Evolutionary conservation across 805 yeast species (phyloP), one percentile per base, ranked within the genome.

Genomic region (Teunomyces gatunensis): DNA sequence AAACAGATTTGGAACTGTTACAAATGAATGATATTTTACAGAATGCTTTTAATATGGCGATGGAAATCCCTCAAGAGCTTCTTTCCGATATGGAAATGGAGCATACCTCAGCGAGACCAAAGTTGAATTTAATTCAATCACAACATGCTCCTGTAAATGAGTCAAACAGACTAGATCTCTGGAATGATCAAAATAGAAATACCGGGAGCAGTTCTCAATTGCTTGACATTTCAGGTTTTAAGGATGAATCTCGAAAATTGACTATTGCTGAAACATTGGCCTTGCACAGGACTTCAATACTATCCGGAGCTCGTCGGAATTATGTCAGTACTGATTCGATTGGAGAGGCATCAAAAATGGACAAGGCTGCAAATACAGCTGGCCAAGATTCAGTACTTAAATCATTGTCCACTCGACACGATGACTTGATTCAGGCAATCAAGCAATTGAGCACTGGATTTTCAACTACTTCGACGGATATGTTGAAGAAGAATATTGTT

Each of bases 11-110:
- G 49, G 88, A 84, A 56, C 74, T 69, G 46, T 58, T 68, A 47
- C 79, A 75, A 48, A 76, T 86, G 81, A 83, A 80, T 56, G 85
- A 80, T 54, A 86, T 86, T 53, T 77, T 86, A 74, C 89, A 84
- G 53, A 84, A 84, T 65, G 94, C 92, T 1, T 76, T 86, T 68
- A 79, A 80, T 41, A 75, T 87, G 84, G 94, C 91, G 0, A 80
- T 82, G 74, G 85, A 80, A 50, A 80, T 83, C 50, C 85, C 85
- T 54, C 60, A 63, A 57, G 63, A 78, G 64, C 56, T 75, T 56
- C 58, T 73, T 66, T 65, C 63, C 3, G 68, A 65, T 40, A 51
- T 70, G 44, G 71, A 69, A 27, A 57, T 61, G 35, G 70, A 61
- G 4, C 63, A 61, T 10, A 52, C 43, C 4, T 27, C 29, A 12